phyloP scores from a whole-genome alignment of 441 rosid species.

The Gossypium davidsonii region DNA sequence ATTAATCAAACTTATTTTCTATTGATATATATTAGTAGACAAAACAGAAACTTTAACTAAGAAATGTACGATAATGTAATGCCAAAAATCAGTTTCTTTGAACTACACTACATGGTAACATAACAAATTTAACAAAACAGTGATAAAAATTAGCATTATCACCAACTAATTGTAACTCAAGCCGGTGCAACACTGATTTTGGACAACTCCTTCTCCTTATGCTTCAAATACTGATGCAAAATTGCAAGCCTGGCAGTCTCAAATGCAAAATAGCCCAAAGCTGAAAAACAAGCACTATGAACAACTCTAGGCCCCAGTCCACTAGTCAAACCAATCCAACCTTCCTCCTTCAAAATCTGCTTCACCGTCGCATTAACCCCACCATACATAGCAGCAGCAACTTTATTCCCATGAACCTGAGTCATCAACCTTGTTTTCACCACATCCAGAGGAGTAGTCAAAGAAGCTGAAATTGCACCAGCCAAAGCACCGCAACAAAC shows the following conservation, averaged over 20 bases:
- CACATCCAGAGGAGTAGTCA: conserved; percentile 88
- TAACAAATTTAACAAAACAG: neutral
- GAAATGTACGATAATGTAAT: neutral
- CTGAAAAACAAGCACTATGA: conserved; percentile 93
- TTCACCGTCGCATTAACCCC: conserved; percentile 63
- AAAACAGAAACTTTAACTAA: neutral
- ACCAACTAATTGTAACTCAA: conserved; percentile 12
- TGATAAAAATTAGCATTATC: neutral
- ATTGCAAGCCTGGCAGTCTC: conserved; percentile 85
- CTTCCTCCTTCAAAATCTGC: conserved; percentile 85
- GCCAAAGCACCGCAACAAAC: conserved; percentile 85
- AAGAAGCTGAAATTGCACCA: conserved; percentile 81
- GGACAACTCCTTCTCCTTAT: conserved; percentile 32
- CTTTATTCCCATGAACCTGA: conserved; percentile 49
- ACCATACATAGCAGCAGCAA: conserved; percentile 47
- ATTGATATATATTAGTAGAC: neutral
- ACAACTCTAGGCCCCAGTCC: conserved; percentile 86
- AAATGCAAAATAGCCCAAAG: conserved; percentile 84
- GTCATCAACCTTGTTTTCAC: conserved; percentile 95
- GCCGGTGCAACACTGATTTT: conserved; percentile 31
- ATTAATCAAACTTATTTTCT: neutral
- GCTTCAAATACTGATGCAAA: conserved; percentile 57
- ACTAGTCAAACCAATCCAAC: conserved; percentile 71
- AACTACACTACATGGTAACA: neutral
- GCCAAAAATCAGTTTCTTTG: neutral